Percentiles rank a stretch among this genome's conserved stretches.
These are phyloP conservation scores for Zoysia pacifica DNA, from an alignment of 176 grass and related monocot species.

Conservation along the genomic window DNA sequence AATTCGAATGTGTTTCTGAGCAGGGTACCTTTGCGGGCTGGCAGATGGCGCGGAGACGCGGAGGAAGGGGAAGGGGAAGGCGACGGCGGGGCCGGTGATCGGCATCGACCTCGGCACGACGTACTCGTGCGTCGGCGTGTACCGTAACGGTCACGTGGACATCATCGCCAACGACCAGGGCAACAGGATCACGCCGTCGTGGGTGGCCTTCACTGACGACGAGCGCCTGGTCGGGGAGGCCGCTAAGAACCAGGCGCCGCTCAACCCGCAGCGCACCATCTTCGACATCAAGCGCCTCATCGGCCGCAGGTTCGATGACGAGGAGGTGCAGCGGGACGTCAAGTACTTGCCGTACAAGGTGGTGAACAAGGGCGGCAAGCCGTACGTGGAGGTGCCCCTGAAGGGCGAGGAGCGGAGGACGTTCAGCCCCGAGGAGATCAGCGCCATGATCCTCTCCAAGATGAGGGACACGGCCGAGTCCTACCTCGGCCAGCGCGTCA, in stretches of 20 bases:
- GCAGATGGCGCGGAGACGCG: neutral
- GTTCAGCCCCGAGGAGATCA: conserved; percentile 83
- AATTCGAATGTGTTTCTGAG: neutral
- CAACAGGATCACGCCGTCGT: conserved; percentile 68
- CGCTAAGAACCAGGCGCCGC: conserved; percentile 72
- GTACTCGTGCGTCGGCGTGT: conserved; percentile 49
- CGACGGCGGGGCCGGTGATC: conserved; percentile 26
- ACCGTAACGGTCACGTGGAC: conserved; percentile 58
- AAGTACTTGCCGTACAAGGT: conserved; percentile 72
- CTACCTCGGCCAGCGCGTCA: conserved; percentile 32
- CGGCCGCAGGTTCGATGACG: conserved; percentile 61
- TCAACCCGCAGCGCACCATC: conserved; percentile 58
- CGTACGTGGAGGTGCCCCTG: conserved; percentile 66
- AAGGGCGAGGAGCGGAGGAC: conserved; percentile 56
- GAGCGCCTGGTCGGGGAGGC: conserved; percentile 78
- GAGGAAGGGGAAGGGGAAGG: neutral
- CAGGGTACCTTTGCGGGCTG: neutral
- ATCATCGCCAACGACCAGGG: conserved; percentile 45
- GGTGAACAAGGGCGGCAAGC: conserved; percentile 65
- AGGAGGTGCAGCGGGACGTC: conserved; percentile 68
- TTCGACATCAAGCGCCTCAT: conserved; percentile 80
- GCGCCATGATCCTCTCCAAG: conserved; percentile 65
- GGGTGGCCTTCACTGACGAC: conserved; percentile 75
- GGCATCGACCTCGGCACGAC: conserved; percentile 48
- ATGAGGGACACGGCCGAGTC: conserved; percentile 29